A percentile compares a stretch with the other conserved stretches of the same genome.
These are phyloP conservation scores for Mycena haematopus DNA, from an alignment of 768 basidiomycete genomes.

Conservation along the genomic window DNA sequence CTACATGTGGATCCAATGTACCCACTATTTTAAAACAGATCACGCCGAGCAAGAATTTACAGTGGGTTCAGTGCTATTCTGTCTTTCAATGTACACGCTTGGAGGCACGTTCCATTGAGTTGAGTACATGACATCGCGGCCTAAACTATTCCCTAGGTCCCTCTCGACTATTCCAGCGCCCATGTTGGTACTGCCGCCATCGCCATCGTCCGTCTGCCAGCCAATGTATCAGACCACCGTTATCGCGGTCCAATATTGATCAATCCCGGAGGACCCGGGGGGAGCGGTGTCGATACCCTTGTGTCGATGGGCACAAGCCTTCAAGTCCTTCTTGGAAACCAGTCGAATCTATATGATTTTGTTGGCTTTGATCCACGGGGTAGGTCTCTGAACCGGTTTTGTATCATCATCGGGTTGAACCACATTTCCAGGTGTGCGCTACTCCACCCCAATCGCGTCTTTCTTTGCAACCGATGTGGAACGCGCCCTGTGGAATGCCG, in stretches of 20 bases:
- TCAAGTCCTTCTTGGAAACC: constrained; percentile 7
- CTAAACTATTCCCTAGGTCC: constrained; percentile 9
- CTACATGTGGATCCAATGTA: not conserved
- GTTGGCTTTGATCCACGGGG: constrained; percentile 27
- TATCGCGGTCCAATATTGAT: constrained; percentile 21
- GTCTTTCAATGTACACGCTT: constrained; percentile 1
- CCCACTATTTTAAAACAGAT: not conserved
- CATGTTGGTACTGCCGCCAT: constrained; percentile 10
- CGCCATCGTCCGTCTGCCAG: constrained; percentile 13
- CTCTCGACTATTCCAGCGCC: constrained; percentile 18
- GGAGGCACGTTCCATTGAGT: not conserved
- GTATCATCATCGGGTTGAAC: not conserved
- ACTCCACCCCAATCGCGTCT: constrained; percentile 19
- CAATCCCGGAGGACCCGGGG: constrained; percentile 27
- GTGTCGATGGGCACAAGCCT: not conserved
- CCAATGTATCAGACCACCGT: not conserved
- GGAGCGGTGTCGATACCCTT: constrained; percentile 18
- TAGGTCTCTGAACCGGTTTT: not conserved
- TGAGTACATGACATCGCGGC: not conserved
- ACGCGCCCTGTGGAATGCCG: constrained; percentile 22
- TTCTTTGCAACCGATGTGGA: constrained; percentile 25
- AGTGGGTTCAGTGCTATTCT: constrained; percentile 13
- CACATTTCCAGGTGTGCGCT: constrained; percentile 11
- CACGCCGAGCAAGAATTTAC: constrained; percentile 1
- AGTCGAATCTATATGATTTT: constrained; percentile 15